Evolutionary conservation across 2,329 filamentous ascomycete species (phyloP), one percentile per base, ranked within the genome.

Genomic region (Aciculosporium take): DNA sequence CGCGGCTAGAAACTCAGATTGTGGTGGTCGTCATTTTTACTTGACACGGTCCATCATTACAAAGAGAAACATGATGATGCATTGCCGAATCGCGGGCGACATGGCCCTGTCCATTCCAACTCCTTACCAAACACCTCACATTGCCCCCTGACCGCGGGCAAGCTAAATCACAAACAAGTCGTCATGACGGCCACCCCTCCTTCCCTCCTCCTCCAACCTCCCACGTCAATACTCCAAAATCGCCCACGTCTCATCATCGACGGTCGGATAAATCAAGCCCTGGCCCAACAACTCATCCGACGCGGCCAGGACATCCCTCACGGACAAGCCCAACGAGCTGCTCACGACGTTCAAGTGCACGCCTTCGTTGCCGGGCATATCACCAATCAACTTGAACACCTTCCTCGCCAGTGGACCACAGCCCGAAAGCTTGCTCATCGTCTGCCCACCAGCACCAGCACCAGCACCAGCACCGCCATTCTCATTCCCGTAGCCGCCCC

Each of bases 191-290:
- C 15, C 17, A 23, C 15, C n/a, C 23, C 24, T 13, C 32, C 4
- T 10, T n/a, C 17, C 28, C 15, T 27, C 12, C 3, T 15, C 7
- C 53, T 25, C 33, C 6, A 12, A 15, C 13, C 35, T 37, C n/a
- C 3, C 27, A 17, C 12, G n/a, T 37, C 24, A 49, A 34, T 46
- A 51, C 45, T 93, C 84, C 46, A 95, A 66, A 48, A 94, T 68
- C 33, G 86, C 85, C 81, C 84, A 96, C 1, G 89, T 96, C 61
- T 84, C 74, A 54, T 96, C 89, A 62, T 96, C 87, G 6, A 94
- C 73, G 8, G 93, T 98, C 23, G 86, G 85, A 64, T 86, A 98
- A 49, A 94, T 84, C 51, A 85, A 57, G 24, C 87, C 85, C 42
- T 75, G 64, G 2, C 68, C 68, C 33, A 86, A 61, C 54, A 98